Conservation (phyloP, 1,284 basidiomycete species). For the Naganishia sp. region DNA sequence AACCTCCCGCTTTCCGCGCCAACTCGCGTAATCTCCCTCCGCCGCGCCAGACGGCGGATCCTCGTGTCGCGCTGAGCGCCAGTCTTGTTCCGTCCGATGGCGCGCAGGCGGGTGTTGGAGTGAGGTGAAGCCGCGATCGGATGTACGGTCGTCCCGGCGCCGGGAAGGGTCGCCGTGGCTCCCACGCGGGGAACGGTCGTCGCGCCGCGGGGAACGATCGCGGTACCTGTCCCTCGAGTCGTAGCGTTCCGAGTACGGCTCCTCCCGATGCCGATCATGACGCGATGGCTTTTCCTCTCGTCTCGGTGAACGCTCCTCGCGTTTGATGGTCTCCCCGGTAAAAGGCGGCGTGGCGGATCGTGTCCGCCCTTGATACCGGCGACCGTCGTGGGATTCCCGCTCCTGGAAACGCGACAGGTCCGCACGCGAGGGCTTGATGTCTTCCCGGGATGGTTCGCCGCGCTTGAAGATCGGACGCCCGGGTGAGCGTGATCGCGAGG, state of each 20-base stretch:
- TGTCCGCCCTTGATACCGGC: not conserved
- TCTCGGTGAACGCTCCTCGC: not conserved
- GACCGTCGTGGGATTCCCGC: not conserved
- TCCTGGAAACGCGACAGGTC: not conserved
- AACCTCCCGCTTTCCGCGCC: constrained; percentile 16
- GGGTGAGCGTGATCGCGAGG: constrained; percentile 2
- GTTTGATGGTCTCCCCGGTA: not conserved
- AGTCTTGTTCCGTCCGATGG: not conserved
- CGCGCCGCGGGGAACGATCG: not conserved
- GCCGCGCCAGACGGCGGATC: not conserved
- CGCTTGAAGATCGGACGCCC: not conserved
- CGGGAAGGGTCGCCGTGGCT: too few relatives aligned
- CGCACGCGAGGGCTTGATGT: constrained; percentile 9
- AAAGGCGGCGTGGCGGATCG: not conserved
- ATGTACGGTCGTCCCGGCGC: not conserved
- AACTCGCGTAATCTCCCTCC: constrained; percentile 23
- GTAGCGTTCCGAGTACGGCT: not conserved
- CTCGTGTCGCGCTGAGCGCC: not conserved
- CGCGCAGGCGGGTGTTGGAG: not conserved
- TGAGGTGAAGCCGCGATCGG: not conserved
- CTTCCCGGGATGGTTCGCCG: constrained; percentile 2
- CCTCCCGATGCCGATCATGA: not conserved
- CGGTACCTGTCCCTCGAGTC: not conserved
- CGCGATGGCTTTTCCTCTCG: not conserved
- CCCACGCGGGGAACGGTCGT: too few relatives aligned